A percentile compares a stretch with the other conserved stretches of the same genome.
Evolutionary conservation across 768 basidiomycete species (phyloP).

Genomic region (Termitomyces sp.): DNA sequence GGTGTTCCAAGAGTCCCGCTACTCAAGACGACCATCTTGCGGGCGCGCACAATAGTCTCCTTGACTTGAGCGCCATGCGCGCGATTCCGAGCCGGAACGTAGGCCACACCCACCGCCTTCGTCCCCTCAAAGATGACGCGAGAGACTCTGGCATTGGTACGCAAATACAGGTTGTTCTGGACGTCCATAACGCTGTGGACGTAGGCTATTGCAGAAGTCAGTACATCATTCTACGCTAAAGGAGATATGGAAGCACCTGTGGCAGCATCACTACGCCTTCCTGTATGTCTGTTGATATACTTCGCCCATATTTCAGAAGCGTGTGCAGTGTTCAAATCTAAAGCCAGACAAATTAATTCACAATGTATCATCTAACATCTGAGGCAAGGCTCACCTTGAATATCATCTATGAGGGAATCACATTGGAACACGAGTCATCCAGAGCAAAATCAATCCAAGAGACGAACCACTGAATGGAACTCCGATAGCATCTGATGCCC

Average conservation of each 20-base stretch:
- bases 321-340: slow-evolving; percentile 56
- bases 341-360: neutral
- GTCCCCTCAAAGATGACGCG: slow-evolving; percentile 72
- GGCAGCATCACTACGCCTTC: slow-evolving; percentile 68
- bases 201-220: slow-evolving; percentile 37
- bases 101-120: slow-evolving; percentile 70
- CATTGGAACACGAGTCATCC: neutral
- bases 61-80: slow-evolving; percentile 43
- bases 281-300: slow-evolving; percentile 73
- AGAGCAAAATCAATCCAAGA: neutral
- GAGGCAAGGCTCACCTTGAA: slow-evolving; percentile 39
- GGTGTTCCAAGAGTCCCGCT: slow-evolving; percentile 69
- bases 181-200: slow-evolving; percentile 70
- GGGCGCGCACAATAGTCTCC: slow-evolving; percentile 64
- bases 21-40: slow-evolving; percentile 65
- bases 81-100: slow-evolving; percentile 62
- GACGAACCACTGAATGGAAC: slow-evolving; percentile 61
- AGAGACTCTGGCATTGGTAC: slow-evolving; percentile 62
- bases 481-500: slow-evolving; percentile 57
- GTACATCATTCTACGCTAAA: neutral
- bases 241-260: slow-evolving; percentile 37
- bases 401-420: slow-evolving; percentile 44
- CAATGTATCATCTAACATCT: neutral
- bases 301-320: slow-evolving; percentile 74
- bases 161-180: slow-evolving; percentile 64